phyloP scores from a whole-genome alignment of 2,329 filamentous ascomycete genomes.

The Arthroderma sp. region DNA sequence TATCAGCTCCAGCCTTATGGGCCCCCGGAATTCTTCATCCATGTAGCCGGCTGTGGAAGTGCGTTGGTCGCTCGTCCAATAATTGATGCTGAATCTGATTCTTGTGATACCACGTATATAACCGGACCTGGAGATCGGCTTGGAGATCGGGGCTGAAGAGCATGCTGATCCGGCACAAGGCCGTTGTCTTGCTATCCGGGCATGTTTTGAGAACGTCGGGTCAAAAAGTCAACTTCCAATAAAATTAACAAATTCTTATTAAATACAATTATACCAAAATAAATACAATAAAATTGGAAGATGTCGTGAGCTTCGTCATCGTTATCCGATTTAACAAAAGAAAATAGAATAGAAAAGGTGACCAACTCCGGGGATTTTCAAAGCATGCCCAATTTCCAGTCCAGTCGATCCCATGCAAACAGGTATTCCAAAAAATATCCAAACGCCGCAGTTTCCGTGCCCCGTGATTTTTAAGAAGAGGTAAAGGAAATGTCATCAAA shows the following conservation, averaged over 20 bases:
- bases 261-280: constrained; percentile 1
- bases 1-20: not conserved
- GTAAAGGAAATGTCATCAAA: not conserved
- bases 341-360: not conserved
- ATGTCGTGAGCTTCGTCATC: constrained; percentile 1
- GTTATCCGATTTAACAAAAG: constrained; percentile 5
- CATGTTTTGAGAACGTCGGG: not conserved
- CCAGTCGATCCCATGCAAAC: not conserved
- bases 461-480: not conserved
- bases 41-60: not conserved
- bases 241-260: constrained; percentile 6
- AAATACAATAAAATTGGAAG: constrained; percentile 9
- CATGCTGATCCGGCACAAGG: not conserved
- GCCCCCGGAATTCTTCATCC: not conserved
- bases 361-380: not conserved
- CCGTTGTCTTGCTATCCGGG: not conserved
- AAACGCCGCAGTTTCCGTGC: constrained; percentile 1
- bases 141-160: not conserved
- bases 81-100: not conserved
- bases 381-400: not conserved
- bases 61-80: not conserved
- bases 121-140: not conserved
- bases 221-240: not conserved
- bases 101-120: not conserved
- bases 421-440: not conserved